A percentile compares a stretch with the other conserved stretches of the same genome.
Evolutionary conservation across 495 filamentous ascomycete species (phyloP).

Genomic region (Chaetomium tenue): DNA sequence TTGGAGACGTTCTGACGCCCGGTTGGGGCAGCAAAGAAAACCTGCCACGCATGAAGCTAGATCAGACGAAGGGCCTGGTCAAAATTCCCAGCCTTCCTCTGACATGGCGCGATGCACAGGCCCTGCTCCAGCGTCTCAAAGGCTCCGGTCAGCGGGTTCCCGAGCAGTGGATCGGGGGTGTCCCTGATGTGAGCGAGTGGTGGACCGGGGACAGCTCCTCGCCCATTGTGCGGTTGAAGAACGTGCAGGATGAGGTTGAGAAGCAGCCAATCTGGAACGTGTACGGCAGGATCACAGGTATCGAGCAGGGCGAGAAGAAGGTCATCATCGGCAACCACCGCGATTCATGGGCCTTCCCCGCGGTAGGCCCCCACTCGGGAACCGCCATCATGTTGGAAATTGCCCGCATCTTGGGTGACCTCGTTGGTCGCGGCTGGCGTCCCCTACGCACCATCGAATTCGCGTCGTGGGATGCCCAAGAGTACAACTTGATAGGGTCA

Average conservation of each 20-base stretch:
- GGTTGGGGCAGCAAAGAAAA: slow-evolving; percentile 76
- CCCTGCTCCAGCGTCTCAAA: slow-evolving; percentile 71
- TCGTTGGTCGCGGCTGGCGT: slow-evolving; percentile 74
- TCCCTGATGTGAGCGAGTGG: slow-evolving; percentile 69
- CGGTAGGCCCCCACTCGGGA: slow-evolving; percentile 79
- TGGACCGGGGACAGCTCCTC: slow-evolving; percentile 79
- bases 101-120: slow-evolving; percentile 82
- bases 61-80: slow-evolving; percentile 68
- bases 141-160: slow-evolving; percentile 71
- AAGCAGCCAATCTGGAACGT: slow-evolving; percentile 89
- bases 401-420: slow-evolving; percentile 74
- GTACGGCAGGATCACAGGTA: slow-evolving; percentile 73
- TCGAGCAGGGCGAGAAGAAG: slow-evolving; percentile 78
- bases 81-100: slow-evolving; percentile 87
- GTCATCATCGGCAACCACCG: slow-evolving; percentile 93
- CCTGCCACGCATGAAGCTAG: slow-evolving; percentile 61
- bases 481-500: slow-evolving; percentile 91
- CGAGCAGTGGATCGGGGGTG: slow-evolving; percentile 71
- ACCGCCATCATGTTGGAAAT: slow-evolving; percentile 91
- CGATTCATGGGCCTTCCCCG: slow-evolving; percentile 90
- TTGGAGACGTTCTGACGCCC: slow-evolving; percentile 86
- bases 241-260: slow-evolving; percentile 80
- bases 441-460: slow-evolving; percentile 93
- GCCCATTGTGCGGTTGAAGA: slow-evolving; percentile 78
- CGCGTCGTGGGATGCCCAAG: slow-evolving; percentile 89